Conservation (phyloP, 1,284 basidiomycete genomes). For the Trametes polyzona region DNA sequence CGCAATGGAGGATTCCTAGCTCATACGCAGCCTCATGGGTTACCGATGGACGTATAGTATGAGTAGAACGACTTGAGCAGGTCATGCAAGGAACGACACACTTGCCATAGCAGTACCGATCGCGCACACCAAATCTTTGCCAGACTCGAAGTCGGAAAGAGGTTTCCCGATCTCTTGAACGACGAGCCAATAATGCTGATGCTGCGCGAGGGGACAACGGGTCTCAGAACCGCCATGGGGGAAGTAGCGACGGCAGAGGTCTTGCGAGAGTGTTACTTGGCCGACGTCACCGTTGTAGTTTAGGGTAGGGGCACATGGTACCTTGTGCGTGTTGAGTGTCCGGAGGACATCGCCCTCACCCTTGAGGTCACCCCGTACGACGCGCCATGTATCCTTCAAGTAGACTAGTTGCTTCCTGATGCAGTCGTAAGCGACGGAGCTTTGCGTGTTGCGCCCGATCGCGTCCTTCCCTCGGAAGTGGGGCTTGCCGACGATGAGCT, state of each 20-base stretch:
- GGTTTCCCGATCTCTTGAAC: conserved; percentile 18
- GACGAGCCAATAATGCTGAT: conserved; percentile 19
- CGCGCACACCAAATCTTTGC: not conserved
- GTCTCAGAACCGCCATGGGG: not conserved
- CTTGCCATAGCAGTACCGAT: conserved; percentile 2
- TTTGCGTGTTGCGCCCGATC: conserved; percentile 5
- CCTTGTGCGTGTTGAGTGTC: conserved; percentile 17
- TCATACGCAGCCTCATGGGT: not conserved
- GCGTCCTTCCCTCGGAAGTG: conserved; percentile 8
- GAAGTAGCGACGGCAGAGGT: not conserved
- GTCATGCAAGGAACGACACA: not conserved
- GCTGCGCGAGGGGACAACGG: not conserved
- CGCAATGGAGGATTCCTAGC: conserved; percentile 5
- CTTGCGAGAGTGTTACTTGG: not conserved
- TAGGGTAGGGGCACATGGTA: conserved; percentile 23
- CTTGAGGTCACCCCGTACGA: conserved; percentile 14
- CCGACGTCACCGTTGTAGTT: conserved; percentile 15
- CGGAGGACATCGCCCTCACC: conserved; percentile 29
- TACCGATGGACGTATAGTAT: not conserved
- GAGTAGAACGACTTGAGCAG: not conserved
- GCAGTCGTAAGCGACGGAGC: conserved; percentile 16
- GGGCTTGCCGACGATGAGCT: conserved; percentile 12
- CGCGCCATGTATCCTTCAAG: conserved; percentile 34
- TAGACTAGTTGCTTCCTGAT: conserved; percentile 16
- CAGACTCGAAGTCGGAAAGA: conserved; percentile 1